Conservation (phyloP, 73 alveolate genomes). For the Uronychia setigera region DNA sequence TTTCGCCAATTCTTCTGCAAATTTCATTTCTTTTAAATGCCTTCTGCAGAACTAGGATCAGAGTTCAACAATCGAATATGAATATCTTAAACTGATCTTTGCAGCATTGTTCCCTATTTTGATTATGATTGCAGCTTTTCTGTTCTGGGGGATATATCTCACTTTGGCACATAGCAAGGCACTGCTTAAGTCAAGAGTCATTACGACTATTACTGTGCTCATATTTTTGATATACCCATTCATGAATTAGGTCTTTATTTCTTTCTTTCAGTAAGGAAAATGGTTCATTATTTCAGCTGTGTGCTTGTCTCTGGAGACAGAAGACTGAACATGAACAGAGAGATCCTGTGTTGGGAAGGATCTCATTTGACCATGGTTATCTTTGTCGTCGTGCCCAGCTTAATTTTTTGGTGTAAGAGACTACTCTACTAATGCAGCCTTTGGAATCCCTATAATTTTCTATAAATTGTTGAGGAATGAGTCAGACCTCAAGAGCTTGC, state of each 20-base stretch:
- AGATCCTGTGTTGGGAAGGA: constrained; percentile 41
- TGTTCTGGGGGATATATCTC: constrained; percentile 30
- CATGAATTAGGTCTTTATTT: constrained; percentile 17
- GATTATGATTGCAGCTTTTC: constrained; percentile 1
- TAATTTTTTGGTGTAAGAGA: constrained; percentile 23
- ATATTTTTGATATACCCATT: constrained; percentile 54
- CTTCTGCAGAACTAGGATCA: constrained; percentile 7
- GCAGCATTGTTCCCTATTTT: constrained; percentile 38
- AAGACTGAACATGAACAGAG: constrained; percentile 27
- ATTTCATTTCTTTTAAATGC: constrained; percentile 61
- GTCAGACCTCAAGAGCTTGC: constrained; percentile 32
- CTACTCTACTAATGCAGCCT: constrained; percentile 5
- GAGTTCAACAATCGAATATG: background rate
- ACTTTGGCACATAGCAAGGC: background rate
- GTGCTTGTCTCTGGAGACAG: constrained; percentile 26
- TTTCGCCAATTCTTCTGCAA: constrained; percentile 17
- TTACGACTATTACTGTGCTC: constrained; percentile 45
- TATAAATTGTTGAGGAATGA: constrained; percentile 26
- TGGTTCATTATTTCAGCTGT: constrained; percentile 34
- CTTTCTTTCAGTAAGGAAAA: constrained; percentile 14
- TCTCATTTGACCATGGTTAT: constrained; percentile 18
- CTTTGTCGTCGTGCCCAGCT: constrained; percentile 46
- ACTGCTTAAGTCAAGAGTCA: constrained; percentile 24
- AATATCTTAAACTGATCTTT: constrained; percentile 28
- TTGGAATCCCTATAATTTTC: constrained; percentile 55